Base-by-base conservation (phyloP, 2,329 filamentous ascomycete genomes). In the Xylaria sp. region DNA sequence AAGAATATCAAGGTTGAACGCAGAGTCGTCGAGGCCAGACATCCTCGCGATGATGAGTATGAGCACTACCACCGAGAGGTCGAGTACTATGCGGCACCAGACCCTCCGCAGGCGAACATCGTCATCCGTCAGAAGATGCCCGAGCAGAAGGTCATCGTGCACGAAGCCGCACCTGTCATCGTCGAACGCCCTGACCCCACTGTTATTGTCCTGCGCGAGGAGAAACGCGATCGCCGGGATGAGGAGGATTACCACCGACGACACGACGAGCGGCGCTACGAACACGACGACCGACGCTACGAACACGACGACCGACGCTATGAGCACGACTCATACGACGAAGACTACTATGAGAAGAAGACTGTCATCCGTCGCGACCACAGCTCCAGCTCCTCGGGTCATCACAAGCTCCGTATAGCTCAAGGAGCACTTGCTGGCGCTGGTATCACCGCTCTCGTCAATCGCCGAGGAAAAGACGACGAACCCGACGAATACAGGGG, bases 401-500 rank as follows among this genome's bases (percentile, higher is more conserved):
- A 78, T 54, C 79, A 83, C 63, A 82, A 79, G 70, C 80, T 81
- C 48, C 81, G 86, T 65, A 71, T 88, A 4, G 84, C 84, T 19
- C 84, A 86, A 67, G 85, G 85, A n/a, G 85, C 84, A 8, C 76
- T 87, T 13, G 85, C 85, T 34, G 85, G 84, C 13, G 85, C 85
- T 16, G 85, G 84, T 53, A 72, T 85, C 6, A 80, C 82, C 9
- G 85, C 84, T n/a, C 72, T 87, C 2, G 72, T 86, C 4, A 77
- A 81, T 52, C 81, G 83, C 18, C 78, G 81, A 52, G 77, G 79
- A 54, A 76, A 76, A 57, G 73, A 80, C 2, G 80, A 81, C 54
- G 80, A 82, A 23, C 67, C 80, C 3, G 74, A 74, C 0, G 78
- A 82, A 18, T 73, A 83, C 64, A 79, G 82, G 23, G 82, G 82